A percentile compares a stretch with the other conserved stretches of the same genome.
These are phyloP conservation scores for Neurospora cerealis DNA, from an alignment of 495 filamentous ascomycete genomes.

Conservation along the genomic window DNA sequence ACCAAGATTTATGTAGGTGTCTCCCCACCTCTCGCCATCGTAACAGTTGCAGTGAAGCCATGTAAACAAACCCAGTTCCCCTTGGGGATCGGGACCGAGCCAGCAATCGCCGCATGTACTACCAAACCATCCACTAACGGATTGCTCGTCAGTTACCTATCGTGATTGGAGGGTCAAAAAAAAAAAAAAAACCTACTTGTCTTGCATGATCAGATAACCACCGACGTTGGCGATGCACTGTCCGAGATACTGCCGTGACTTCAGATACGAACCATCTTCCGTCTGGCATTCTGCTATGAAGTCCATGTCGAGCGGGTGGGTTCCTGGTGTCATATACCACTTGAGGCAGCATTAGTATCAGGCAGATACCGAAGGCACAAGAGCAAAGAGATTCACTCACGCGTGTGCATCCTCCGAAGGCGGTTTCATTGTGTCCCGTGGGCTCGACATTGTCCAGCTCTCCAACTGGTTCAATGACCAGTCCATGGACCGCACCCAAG, in stretches of 20 bases:
- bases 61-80: neutral
- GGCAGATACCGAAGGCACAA: neutral
- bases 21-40: neutral
- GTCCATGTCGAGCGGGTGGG: neutral
- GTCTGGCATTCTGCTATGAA: neutral
- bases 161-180: neutral
- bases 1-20: neutral
- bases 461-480: neutral
- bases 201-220: neutral
- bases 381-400: neutral
- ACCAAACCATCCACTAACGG: neutral
- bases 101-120: neutral
- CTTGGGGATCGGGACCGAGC: neutral
- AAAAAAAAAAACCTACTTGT: neutral
- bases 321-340: neutral
- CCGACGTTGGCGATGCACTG: neutral
- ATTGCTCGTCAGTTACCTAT: neutral
- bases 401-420: neutral
- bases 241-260: neutral
- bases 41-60: neutral
- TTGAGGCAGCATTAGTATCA: neutral
- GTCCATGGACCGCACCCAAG: neutral
- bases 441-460: neutral
- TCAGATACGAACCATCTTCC: neutral
- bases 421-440: neutral